Evolutionary conservation across 208 protist species (phyloP), one percentile per base, ranked within the genome.

Genomic region (Acanthamoeba culbertsoni): DNA sequence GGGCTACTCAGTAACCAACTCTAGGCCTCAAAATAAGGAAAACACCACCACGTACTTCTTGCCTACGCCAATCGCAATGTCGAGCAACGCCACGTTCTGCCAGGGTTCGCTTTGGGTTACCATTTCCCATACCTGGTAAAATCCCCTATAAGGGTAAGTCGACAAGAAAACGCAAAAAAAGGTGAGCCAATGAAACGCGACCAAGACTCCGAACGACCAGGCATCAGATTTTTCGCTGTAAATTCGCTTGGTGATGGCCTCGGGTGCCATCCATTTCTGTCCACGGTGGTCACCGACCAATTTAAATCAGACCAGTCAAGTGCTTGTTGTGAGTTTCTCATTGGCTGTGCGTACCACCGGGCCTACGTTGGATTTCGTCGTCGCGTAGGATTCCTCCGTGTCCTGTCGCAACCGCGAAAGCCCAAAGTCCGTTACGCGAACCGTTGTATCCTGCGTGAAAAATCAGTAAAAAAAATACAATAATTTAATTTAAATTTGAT

Each of bases 201-300:
- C 79, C 46, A 89, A 31, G 14, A 89, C 79, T 42, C 79, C 79
- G 42, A 89, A 89, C 31, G 79, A 89, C 79, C 79, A 89, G n/a
- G 55, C 55, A 40, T 89, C 79, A 23, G 28, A 43, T 33, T 89
- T 89, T 40, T 89, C 79, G n/a, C 79, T 89, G 79, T 89, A 89
- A 14, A 68, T 65, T 6, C 79, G 79, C 37, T 89, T 89, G 18
- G 79, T 89, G 46, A 89, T 89, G 33, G 79, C 79, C 33, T 89
- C 79, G 35, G 79, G 79, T 37, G 79, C 79, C 79, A 89, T 89
- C 79, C 79, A 89, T 89, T 89, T 89, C 79, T 89, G 31, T 0
- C n/a, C n/a, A n/a, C n/a, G n/a, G n/a, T n/a, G n/a, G n/a, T n/a
- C n/a, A n/a, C n/a, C n/a, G n/a, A n/a, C n/a, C n/a, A n/a, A n/a